Evolutionary conservation across 2,329 filamentous ascomycete genomes (phyloP).

Genomic region (Aquanectria penicillioides): DNA sequence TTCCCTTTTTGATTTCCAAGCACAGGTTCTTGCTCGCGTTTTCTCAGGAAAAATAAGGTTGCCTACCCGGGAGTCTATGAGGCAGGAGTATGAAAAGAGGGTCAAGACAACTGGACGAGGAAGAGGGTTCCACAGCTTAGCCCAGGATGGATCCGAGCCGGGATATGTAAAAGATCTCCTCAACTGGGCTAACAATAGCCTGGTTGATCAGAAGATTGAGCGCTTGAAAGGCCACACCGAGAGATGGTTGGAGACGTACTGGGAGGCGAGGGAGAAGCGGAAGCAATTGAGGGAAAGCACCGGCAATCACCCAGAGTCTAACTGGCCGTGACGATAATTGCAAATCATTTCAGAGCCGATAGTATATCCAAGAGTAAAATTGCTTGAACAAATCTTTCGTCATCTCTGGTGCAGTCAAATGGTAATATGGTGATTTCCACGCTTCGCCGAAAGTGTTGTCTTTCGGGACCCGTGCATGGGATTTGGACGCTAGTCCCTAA

Average conservation of each 20-base stretch:
- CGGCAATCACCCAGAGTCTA: conserved; percentile 21
- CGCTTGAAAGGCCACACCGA: conserved; percentile 24
- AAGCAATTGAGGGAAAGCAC: conserved; percentile 21
- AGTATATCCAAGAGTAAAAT: too few species aligned
- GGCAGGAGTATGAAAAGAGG: conserved; percentile 36
- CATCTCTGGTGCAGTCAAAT: too few species aligned
- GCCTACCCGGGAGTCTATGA: conserved; percentile 1
- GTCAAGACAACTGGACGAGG: conserved; percentile 32
- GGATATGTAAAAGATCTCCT: conserved; percentile 37
- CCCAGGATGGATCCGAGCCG: conserved; percentile 32
- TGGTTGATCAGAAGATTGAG: conserved; percentile 7
- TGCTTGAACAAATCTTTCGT: too few species aligned
- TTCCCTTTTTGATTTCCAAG: conserved; percentile 76
- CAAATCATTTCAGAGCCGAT: too few species aligned
- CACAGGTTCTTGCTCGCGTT: conserved; percentile 67
- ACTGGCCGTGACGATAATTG: too few species aligned
- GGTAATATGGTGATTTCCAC: too few species aligned
- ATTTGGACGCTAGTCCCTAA: too few species aligned
- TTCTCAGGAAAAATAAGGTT: conserved; percentile 57
- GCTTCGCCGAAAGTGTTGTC: too few species aligned
- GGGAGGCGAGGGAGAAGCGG: conserved; percentile 20
- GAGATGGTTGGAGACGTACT: conserved; percentile 32
- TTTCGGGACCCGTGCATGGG: too few species aligned
- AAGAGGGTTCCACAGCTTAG: conserved; percentile 40
- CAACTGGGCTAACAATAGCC: conserved; percentile 32